A percentile compares a stretch with the other conserved stretches of the same genome.
Conservation (phyloP, 345 rosid species). For the Pugionium cornutum region DNA sequence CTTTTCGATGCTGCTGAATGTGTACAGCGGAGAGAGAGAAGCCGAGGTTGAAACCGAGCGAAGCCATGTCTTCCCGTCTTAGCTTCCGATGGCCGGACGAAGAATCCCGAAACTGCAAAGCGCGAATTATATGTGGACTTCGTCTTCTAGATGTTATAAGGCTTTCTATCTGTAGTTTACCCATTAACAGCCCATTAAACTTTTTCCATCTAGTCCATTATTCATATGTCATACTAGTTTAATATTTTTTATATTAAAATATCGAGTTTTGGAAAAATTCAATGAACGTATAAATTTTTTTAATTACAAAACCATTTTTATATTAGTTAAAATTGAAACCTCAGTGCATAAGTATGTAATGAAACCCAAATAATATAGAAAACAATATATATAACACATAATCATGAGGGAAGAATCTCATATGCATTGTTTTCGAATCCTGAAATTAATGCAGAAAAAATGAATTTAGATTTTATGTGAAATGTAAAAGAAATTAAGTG, state of each 20-base stretch:
- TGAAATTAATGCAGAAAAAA: too few relatives aligned
- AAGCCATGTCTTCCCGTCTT: slow-evolving; percentile 43
- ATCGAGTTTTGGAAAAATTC: neutral
- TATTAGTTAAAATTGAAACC: too few relatives aligned
- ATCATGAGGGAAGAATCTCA: too few relatives aligned
- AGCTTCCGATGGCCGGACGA: slow-evolving; percentile 24
- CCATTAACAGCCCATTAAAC: slow-evolving; percentile 28
- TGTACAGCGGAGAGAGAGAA: slow-evolving; percentile 35
- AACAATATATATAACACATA: too few relatives aligned
- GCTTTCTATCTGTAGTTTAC: slow-evolving; percentile 18
- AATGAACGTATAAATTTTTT: neutral
- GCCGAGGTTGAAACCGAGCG: slow-evolving; percentile 41
- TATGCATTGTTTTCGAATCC: too few relatives aligned
- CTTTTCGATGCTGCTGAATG: slow-evolving; percentile 9
- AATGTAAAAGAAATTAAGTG: too few relatives aligned
- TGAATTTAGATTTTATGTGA: neutral
- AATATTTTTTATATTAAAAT: too few relatives aligned
- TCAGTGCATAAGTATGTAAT: too few relatives aligned
- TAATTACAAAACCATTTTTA: too few relatives aligned
- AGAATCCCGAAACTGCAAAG: neutral
- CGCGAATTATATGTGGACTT: neutral
- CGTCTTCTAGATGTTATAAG: slow-evolving; percentile 2
- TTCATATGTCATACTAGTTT: neutral
- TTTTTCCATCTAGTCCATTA: too few relatives aligned
- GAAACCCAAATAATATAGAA: too few relatives aligned